phyloP scores from a whole-genome alignment of 1,284 basidiomycete genomes.

The Trametes polyzona region DNA sequence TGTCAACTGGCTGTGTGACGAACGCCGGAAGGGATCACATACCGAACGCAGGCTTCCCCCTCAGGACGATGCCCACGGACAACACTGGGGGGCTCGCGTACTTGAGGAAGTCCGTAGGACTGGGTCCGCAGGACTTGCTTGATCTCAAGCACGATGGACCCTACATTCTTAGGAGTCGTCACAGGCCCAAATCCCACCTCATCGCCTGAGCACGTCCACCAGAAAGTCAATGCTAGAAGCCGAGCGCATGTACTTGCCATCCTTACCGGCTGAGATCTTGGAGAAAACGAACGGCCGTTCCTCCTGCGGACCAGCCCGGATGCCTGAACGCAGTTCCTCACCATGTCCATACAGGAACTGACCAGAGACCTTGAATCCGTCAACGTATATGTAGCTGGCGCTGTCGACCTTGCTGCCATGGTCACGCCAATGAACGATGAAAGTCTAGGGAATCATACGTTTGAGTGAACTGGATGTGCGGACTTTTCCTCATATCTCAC shows the following conservation, averaged over 20 bases:
- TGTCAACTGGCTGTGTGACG: background rate
- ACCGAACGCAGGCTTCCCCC: conserved; percentile 28
- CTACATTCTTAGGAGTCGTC: conserved; percentile 42
- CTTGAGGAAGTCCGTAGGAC: conserved; percentile 23
- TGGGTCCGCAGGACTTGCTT: conserved; percentile 48
- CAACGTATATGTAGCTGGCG: conserved; percentile 60
- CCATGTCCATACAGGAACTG: conserved; percentile 61
- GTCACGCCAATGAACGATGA: conserved; percentile 65
- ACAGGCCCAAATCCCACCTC: background rate
- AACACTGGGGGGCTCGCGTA: conserved; percentile 23
- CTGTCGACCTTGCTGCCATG: conserved; percentile 54
- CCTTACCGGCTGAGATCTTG: conserved; percentile 38
- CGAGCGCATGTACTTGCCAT: no score
- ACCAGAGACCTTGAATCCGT: conserved; percentile 61
- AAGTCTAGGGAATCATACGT: conserved; percentile 41
- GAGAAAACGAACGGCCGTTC: conserved; percentile 64
- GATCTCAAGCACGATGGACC: conserved; percentile 59
- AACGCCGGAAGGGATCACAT: background rate
- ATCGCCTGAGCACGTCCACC: conserved; percentile 1
- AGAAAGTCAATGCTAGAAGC: background rate
- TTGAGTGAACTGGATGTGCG: no score
- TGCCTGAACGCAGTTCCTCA: conserved; percentile 41
- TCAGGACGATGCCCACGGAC: conserved; percentile 21
- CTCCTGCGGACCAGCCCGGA: conserved; percentile 27
- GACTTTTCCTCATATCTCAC: no score